Conservation (phyloP, 306 rosid genomes). For the Oxytropis ochrocephala region DNA sequence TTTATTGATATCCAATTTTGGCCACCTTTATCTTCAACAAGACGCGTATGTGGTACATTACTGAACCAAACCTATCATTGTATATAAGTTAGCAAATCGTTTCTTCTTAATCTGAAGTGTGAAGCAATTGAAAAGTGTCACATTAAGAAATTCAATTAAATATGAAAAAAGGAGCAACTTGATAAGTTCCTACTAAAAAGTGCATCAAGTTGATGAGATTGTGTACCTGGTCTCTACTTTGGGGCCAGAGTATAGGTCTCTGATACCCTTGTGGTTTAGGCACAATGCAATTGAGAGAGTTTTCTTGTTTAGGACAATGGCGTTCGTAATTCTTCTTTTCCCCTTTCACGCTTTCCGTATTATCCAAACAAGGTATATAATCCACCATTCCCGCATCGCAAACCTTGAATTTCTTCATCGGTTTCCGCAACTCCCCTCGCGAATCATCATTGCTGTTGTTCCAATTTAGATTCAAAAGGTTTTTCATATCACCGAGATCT, state of each 20-base stretch:
- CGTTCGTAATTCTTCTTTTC: constrained; percentile 58
- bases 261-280: constrained; percentile 56
- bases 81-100: constrained; percentile 15
- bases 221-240: constrained; percentile 78
- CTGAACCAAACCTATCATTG: constrained; percentile 70
- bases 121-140: too few relatives aligned
- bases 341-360: too few relatives aligned
- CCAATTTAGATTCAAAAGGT: constrained; percentile 18
- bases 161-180: background rate
- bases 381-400: constrained; percentile 54
- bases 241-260: constrained; percentile 65
- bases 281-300: constrained; percentile 57
- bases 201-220: too few relatives aligned
- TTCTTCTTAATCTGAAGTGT: too few relatives aligned
- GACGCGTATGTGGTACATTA: constrained; percentile 80
- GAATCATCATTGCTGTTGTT: constrained; percentile 5
- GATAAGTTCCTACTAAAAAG: too few relatives aligned
- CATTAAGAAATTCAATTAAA: background rate
- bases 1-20: constrained; percentile 74
- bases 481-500: constrained; percentile 23
- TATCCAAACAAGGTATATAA: constrained; percentile 79
- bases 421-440: constrained; percentile 14
- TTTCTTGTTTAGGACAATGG: constrained; percentile 57
- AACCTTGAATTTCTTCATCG: constrained; percentile 35
- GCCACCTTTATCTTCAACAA: constrained; percentile 81